Evolutionary conservation across 2,329 filamentous ascomycete species (phyloP).

Genomic region (Lachnellula arida): DNA sequence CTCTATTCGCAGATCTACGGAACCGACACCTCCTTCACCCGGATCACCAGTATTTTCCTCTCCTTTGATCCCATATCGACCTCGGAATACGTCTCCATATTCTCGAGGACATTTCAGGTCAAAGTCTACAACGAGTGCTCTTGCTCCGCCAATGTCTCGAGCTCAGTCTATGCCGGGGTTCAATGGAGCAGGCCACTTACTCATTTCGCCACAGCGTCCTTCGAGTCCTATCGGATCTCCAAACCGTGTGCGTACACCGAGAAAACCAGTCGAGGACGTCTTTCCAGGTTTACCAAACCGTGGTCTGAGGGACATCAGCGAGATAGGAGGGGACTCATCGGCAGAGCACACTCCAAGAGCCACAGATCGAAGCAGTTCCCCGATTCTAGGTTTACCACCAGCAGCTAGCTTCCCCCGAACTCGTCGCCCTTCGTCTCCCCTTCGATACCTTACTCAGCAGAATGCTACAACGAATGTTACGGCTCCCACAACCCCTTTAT

Average conservation of each 20-base stretch:
- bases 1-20: slow-evolving; percentile 53
- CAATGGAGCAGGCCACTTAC: slow-evolving; percentile 53
- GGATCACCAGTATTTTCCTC: slow-evolving; percentile 39
- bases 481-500: slow-evolving; percentile 43
- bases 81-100: slow-evolving; percentile 58
- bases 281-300: slow-evolving; percentile 51
- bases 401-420: slow-evolving; percentile 16
- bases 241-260: slow-evolving; percentile 46
- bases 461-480: slow-evolving; percentile 36
- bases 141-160: slow-evolving; percentile 54
- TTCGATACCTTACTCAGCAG: slow-evolving; percentile 41
- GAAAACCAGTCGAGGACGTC: slow-evolving; percentile 55
- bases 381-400: slow-evolving; percentile 37
- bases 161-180: slow-evolving; percentile 62
- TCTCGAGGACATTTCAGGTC: slow-evolving; percentile 54
- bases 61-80: slow-evolving; percentile 51
- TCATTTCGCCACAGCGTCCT: slow-evolving; percentile 48
- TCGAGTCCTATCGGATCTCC: slow-evolving; percentile 52
- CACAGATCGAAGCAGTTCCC: slow-evolving; percentile 48
- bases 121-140: slow-evolving; percentile 51
- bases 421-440: slow-evolving; percentile 52
- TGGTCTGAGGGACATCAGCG: slow-evolving; percentile 24
- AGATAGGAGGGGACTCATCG: slow-evolving; percentile 34
- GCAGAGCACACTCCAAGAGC: slow-evolving; percentile 38
- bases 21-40: slow-evolving; percentile 50